Evolutionary conservation across 495 filamentous ascomycete species (phyloP).

Genomic region (Penicillium ochrochloron): DNA sequence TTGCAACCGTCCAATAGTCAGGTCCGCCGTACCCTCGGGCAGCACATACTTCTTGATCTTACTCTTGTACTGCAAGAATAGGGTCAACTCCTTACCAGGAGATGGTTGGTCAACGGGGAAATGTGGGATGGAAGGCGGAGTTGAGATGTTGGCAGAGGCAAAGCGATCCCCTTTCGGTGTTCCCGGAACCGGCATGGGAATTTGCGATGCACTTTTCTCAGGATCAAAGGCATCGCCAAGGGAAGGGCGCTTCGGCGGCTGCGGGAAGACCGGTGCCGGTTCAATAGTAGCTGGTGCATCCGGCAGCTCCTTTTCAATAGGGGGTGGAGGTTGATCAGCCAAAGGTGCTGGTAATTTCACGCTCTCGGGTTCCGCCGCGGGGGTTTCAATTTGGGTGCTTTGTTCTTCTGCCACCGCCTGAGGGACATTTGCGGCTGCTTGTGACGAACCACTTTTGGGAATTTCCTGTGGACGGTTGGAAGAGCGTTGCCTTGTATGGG

Average conservation of each 20-base stretch:
- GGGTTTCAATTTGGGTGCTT: slow-evolving; percentile 34
- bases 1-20: slow-evolving; percentile 86
- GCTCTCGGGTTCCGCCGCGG: slow-evolving; percentile 42
- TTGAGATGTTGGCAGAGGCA: slow-evolving; percentile 33
- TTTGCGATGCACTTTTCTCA: slow-evolving; percentile 53
- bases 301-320: slow-evolving; percentile 29
- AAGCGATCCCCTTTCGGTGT: slow-evolving; percentile 41
- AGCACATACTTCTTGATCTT: slow-evolving; percentile 97
- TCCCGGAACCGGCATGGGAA: slow-evolving; percentile 36
- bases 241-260: slow-evolving; percentile 38
- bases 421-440: slow-evolving; percentile 63
- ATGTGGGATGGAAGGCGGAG: slow-evolving; percentile 50
- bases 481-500: slow-evolving; percentile 67
- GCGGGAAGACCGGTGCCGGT: slow-evolving; percentile 37
- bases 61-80: slow-evolving; percentile 97
- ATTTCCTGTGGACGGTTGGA: slow-evolving; percentile 58
- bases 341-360: slow-evolving; percentile 57
- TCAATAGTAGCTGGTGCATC: slow-evolving; percentile 30
- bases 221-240: slow-evolving; percentile 50
- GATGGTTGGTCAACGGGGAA: slow-evolving; percentile 74
- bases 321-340: slow-evolving; percentile 62
- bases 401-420: slow-evolving; percentile 60
- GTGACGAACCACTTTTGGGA: slow-evolving; percentile 53
- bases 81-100: slow-evolving; percentile 83
- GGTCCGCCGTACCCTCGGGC: slow-evolving; percentile 76